Base-by-base conservation (phyloP, 2,329 filamentous ascomycete species). In the Tympanopsis confertula region DNA sequence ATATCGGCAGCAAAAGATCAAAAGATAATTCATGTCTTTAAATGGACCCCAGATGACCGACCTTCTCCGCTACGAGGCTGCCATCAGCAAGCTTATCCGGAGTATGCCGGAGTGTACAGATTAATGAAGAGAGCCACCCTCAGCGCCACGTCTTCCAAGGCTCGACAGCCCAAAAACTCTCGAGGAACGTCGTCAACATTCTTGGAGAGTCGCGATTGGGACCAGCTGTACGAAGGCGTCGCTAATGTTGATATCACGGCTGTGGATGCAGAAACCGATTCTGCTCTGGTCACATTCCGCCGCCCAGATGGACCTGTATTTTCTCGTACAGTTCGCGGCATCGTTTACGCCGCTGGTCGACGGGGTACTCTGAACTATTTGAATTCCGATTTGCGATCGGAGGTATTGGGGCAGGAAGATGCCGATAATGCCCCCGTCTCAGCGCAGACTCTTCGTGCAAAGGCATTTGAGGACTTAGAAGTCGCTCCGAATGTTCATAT, bases 41-140 rank as follows among this genome's bases (percentile, higher is more conserved):
- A 69, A 49, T 78, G 74, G 74, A 60, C 63, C n/a, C 69, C 71
- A 0, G 61, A 71, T 5, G 60, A 57, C 4, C 61, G 63, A 14
- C 71, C 72, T 0, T 76, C 71, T 1, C 74, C 73, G 2, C 53
- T 78, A 12, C 66, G 68, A 15, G 65, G 66, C 26, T 78, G 74
- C 41, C 74, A 78, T 46, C 67, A 71, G 35, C 65, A 70, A 33
- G 73, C 72, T 20, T 78, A 78, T 46, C 73, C 74, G 0, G 74
- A 78, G 43, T 78, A 78, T 47, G 72, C 74, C 1, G 63, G 66
- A 5, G 60, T 78, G 1, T 77, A 78, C 44, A 62, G 69, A 13
- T 58, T 70, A 30, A 78, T 78, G 74, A 77, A 74, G 50, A 57
- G 66, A 5, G 66, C 69, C 14, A 58, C 56, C 17, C 3, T 40